Base-by-base conservation (phyloP, 805 yeast genomes). In the Tetrapisispora fleetii region DNA sequence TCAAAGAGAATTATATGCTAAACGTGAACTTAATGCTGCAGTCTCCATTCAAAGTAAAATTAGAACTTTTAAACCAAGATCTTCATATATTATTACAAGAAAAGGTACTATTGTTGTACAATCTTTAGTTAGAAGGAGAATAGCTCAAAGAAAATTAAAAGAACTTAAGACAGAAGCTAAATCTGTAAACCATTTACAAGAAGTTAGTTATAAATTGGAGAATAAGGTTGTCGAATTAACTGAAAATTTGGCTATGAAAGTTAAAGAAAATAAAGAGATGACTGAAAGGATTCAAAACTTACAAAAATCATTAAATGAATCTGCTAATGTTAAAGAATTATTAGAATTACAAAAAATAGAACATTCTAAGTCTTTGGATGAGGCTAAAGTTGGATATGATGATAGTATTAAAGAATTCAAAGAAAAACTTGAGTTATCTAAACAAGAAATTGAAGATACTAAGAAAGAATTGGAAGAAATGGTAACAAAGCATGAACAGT, bases 171-270 rank as follows among this genome's bases (percentile, higher is more conserved):
- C 75, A n/a, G 98, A 93, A 54, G 96, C 97, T 30, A 87, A 87
- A 64, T 87, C 96, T 16, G 95, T 88, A 41, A 83, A 83, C 63
- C 95, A 84, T 62, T 77, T 87, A 71, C 80, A 87, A 67, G 96
- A 91, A 65, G 95, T 87, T 37, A 89, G 95, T 59, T 93, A 88
- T 69, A 80, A 85, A 64, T 77, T 95, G 59, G 99, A 93, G 67
- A 93, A 93, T 68, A 93, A 95, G 74, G 97, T 95, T n/a, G 89
- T 93, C 55, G 95, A 90, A 67, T 78, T 93, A 57, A 91, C 97
- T 3, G 95, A 91, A 61, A 77, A 83, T 13, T 73, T 91, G 52
- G 79, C 95, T 0, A 69, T 80, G 36, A 85, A 87, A 64, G 82
- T 85, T 24, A 85, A 80, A 55, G 96, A 88, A 57, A 90, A 90